Evolutionary conservation across 1,284 basidiomycete species (phyloP), one percentile per base, ranked within the genome.

Genomic region (Clitocybe nebularis): DNA sequence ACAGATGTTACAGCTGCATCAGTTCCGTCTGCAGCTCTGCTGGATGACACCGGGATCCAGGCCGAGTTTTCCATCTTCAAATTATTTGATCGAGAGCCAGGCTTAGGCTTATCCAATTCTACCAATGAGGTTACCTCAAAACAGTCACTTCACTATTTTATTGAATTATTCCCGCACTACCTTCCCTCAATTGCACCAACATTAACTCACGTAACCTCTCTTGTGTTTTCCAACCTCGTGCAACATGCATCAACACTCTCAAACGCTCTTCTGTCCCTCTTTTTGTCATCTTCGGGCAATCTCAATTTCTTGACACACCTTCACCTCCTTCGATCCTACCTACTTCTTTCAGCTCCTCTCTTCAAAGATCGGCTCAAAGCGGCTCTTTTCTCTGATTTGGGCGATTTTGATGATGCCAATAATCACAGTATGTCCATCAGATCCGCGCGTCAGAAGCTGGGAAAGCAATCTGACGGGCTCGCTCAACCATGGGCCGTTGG

Each of bases 341-440:
- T 88, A 29, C 68, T 90, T 5, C 62, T 88, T 34, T 79, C 80
- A 0, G 74, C 78, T 0, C 74, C 77, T 9, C 60, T 75, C 1
- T 90, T 90, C 67, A 83, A 78, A 52, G 66, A 69, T 3, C 75
- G 81, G 1, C 67, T 90, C 3, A 64, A 74, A 16, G 62, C 66
- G 1, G 85, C 88, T 0, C 63, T 90, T 8, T 88, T 90, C 57
- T 81, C 81, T 0, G 82, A 87, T 47, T 68, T 71, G 0, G 77
- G 73, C 26, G 74, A 75, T 19, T 71, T 68, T 45, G 65, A 67
- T 13, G 54, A 60, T 39, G 66, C 64, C 33, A 49, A 61, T 14
- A 62, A 62, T 25, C 63, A 61, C 52, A 64, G 58, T 36, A 59
- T 64, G 50, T 66, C 59, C 5, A 51, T 71, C 14, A 62, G 65